These are phyloP conservation scores for Dacryopinax primogenitus DNA, from an alignment of 768 basidiomycete genomes.

Conservation along the genomic window DNA sequence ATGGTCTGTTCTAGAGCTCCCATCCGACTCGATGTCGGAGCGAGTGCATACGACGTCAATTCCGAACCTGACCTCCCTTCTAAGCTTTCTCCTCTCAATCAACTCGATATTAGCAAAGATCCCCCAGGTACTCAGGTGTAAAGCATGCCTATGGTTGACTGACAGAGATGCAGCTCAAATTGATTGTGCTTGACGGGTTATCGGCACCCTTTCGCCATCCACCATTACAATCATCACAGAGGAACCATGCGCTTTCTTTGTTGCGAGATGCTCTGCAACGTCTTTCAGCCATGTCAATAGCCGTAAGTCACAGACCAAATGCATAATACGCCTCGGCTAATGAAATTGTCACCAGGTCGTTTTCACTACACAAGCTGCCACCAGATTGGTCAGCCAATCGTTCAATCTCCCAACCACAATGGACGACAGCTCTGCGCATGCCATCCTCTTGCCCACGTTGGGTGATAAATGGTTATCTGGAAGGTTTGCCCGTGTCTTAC, in stretches of 20 bases:
- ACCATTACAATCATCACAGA: background rate
- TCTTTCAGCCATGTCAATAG: background rate
- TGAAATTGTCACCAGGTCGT: background rate
- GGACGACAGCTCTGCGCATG: background rate
- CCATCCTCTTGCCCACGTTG: background rate
- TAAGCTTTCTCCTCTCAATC: background rate
- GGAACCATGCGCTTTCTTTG: background rate
- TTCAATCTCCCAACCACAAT: background rate
- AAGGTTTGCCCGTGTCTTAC: background rate
- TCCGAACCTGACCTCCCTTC: background rate
- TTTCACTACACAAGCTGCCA: background rate
- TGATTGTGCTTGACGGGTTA: background rate
- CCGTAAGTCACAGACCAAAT: background rate
- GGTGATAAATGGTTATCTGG: constrained; percentile 2
- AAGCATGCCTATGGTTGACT: background rate
- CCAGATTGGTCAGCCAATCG: background rate
- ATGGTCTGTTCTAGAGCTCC: background rate
- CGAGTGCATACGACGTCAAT: background rate
- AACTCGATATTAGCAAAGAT: background rate
- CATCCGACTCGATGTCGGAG: background rate
- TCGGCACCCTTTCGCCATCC: constrained; percentile 3
- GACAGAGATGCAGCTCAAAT: background rate
- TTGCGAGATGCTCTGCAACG: background rate
- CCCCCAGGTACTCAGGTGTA: background rate
- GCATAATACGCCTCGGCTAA: background rate